These are phyloP conservation scores for Penicillium capsulatum DNA, from an alignment of 2,329 filamentous ascomycete genomes.

Conservation along the genomic window DNA sequence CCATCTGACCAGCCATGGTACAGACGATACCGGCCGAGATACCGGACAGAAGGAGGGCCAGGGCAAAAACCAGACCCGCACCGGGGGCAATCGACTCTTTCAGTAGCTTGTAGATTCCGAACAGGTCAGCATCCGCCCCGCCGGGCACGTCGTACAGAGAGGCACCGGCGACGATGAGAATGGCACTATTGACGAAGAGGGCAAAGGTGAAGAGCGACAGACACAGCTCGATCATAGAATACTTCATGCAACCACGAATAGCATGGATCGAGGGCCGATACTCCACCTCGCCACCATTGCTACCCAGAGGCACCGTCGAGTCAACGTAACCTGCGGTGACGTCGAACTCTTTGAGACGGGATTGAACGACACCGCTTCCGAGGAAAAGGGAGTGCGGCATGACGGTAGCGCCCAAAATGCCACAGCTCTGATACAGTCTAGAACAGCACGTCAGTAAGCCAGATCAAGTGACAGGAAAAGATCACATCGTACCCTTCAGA, in stretches of 20 bases:
- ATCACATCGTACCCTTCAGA: constrained; percentile 45
- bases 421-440: constrained; percentile 53
- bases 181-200: constrained; percentile 77
- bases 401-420: constrained; percentile 52
- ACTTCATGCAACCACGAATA: constrained; percentile 69
- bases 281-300: constrained; percentile 49
- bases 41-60: constrained; percentile 75
- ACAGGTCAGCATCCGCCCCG: constrained; percentile 69
- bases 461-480: neutral
- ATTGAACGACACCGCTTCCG: constrained; percentile 54
- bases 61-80: constrained; percentile 77
- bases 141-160: constrained; percentile 62
- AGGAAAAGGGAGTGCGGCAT: constrained; percentile 60
- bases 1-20: constrained; percentile 86
- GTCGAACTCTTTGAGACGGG: constrained; percentile 50
- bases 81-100: constrained; percentile 64
- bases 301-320: constrained; percentile 26
- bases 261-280: constrained; percentile 69
- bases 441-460: neutral
- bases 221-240: constrained; percentile 66
- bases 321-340: constrained; percentile 37
- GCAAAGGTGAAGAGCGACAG: constrained; percentile 77
- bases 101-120: constrained; percentile 73
- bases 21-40: constrained; percentile 80
- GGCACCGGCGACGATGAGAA: constrained; percentile 75